These are phyloP conservation scores for Poa pratensis DNA, from an alignment of 176 grass and related monocot genomes.

Conservation along the genomic window DNA sequence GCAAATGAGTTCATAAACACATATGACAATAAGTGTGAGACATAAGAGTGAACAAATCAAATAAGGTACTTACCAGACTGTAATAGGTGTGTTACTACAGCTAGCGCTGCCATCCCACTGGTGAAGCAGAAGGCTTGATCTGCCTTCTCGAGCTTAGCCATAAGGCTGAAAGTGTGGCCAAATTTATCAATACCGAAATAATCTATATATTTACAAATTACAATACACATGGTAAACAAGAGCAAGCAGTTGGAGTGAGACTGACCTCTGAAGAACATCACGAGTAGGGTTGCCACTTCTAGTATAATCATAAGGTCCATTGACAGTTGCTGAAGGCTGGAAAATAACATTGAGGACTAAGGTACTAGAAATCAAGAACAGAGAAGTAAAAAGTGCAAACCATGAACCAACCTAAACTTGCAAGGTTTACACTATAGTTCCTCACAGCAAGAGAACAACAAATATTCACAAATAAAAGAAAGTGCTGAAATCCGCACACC, in stretches of 20 bases:
- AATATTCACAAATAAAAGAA: not conserved
- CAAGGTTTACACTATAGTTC: not conserved
- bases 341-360: slow-evolving; percentile 44
- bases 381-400: not conserved
- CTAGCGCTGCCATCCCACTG: slow-evolving; percentile 93
- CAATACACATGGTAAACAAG: slow-evolving; percentile 3
- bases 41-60: not conserved
- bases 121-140: slow-evolving; percentile 98
- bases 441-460: slow-evolving; percentile 32
- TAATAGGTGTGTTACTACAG: slow-evolving; percentile 74
- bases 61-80: slow-evolving; percentile 57
- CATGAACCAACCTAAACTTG: slow-evolving; percentile 24
- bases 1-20: not conserved
- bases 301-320: slow-evolving; percentile 94
- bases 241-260: slow-evolving; percentile 29
- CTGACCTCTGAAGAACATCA: slow-evolving; percentile 92
- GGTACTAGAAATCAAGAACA: not conserved
- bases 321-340: slow-evolving; percentile 48
- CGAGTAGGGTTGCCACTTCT: slow-evolving; percentile 97
- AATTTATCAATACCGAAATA: slow-evolving; percentile 40
- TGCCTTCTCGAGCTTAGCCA: slow-evolving; percentile 96
- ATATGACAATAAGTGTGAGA: slow-evolving; percentile 10
- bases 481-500: not conserved
- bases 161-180: slow-evolving; percentile 60
- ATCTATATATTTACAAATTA: slow-evolving; percentile 32